These are phyloP conservation scores for Candida golubevii DNA, from an alignment of 805 yeast species.

Conservation along the genomic window DNA sequence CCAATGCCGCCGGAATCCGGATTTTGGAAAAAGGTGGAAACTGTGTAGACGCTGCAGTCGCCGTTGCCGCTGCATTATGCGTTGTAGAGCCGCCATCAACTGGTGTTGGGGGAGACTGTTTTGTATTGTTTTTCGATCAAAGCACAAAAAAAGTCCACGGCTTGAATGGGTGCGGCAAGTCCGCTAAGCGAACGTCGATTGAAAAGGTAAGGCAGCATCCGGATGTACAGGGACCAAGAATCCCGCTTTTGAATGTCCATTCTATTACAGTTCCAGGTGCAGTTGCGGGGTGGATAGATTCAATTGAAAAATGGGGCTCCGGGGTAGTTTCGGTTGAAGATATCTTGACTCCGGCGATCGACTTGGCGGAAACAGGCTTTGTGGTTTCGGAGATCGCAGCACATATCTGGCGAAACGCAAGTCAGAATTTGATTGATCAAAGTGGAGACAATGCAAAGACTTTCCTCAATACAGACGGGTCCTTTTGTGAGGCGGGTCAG, in stretches of 20 bases:
- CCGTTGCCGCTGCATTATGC: slow-evolving; percentile 52
- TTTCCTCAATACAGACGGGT: slow-evolving; percentile 13
- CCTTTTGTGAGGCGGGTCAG: slow-evolving; percentile 25
- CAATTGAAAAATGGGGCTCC: slow-evolving; percentile 67
- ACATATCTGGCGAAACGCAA: slow-evolving; percentile 42
- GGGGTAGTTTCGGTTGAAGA: slow-evolving; percentile 58
- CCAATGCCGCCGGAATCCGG: slow-evolving; percentile 67
- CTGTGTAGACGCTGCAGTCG: slow-evolving; percentile 61
- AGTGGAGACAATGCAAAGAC: slow-evolving; percentile 26
- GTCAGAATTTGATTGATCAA: slow-evolving; percentile 32
- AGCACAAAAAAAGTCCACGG: slow-evolving; percentile 53
- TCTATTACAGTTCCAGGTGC: slow-evolving; percentile 76
- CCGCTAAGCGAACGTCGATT: slow-evolving; percentile 48
- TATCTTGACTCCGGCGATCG: slow-evolving; percentile 60
- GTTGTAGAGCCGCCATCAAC: slow-evolving; percentile 57
- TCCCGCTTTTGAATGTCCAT: slow-evolving; percentile 51
- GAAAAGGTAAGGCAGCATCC: slow-evolving; percentile 41
- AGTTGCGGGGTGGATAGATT: slow-evolving; percentile 75
- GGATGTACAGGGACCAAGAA: slow-evolving; percentile 28
- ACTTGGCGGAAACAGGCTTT: slow-evolving; percentile 64
- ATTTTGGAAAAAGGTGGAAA: slow-evolving; percentile 71
- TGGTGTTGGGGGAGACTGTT: slow-evolving; percentile 68
- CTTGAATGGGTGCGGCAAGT: slow-evolving; percentile 71
- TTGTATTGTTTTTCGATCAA: slow-evolving; percentile 51
- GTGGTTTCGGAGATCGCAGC: slow-evolving; percentile 61